Percentiles rank a stretch among this genome's conserved stretches.
These are phyloP conservation scores for Mesotaenium endlicherianum DNA, from an alignment of 139 green algal genomes.

Conservation along the genomic window DNA sequence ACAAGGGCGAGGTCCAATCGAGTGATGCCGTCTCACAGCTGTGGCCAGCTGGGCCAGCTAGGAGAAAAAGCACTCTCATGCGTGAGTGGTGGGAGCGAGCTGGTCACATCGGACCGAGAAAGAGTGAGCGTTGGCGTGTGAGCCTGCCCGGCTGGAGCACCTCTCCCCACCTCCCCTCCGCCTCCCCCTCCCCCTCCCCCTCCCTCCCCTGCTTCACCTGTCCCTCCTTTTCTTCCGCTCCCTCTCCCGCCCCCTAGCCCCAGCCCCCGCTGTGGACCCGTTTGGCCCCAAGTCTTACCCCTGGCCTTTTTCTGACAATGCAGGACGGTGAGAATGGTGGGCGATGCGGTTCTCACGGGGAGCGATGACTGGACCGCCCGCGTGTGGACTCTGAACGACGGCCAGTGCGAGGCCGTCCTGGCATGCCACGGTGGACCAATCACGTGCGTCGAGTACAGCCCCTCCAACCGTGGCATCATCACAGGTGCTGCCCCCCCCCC, in stretches of 20 bases:
- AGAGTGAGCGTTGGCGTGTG: too few species aligned
- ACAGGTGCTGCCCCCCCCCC: slow-evolving; percentile 6
- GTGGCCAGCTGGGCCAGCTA: too few species aligned
- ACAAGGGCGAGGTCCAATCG: too few species aligned
- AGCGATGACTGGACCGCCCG: slow-evolving; percentile 43
- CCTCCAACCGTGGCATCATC: slow-evolving; percentile 1
- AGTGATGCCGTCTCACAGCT: too few species aligned
- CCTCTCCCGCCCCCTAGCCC: background rate
- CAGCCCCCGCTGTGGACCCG: too few species aligned
- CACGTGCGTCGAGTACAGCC: slow-evolving; percentile 30
- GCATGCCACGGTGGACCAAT: slow-evolving; percentile 27
- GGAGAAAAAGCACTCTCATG: too few species aligned
- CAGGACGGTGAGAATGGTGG: slow-evolving; percentile 25
- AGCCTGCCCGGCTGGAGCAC: too few species aligned
- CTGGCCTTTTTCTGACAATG: too few species aligned
- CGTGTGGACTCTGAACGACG: slow-evolving; percentile 24
- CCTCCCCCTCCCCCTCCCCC: background rate
- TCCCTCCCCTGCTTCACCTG: background rate
- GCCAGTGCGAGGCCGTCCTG: slow-evolving; percentile 40
- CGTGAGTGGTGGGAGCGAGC: too few species aligned
- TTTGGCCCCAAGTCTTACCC: too few species aligned
- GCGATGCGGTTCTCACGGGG: slow-evolving; percentile 32
- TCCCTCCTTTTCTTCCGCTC: background rate
- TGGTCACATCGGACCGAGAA: too few species aligned
- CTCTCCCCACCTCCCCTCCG: background rate